Percentiles rank a stretch among this genome's conserved stretches.
Conservation (phyloP, 176 grass and related monocot genomes). For the Coix lacrymajobi region DNA sequence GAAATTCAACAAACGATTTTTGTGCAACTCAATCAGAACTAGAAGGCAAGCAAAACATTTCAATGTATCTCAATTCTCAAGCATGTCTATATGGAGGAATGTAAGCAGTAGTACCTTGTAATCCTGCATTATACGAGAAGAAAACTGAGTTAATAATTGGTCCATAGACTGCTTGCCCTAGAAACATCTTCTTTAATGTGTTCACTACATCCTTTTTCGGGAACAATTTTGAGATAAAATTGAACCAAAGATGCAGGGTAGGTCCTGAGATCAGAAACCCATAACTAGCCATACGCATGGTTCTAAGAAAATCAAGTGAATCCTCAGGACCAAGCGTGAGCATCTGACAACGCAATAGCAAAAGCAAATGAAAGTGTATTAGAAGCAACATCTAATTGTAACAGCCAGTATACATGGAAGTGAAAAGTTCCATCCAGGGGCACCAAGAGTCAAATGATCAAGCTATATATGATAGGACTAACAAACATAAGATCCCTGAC, state of each 20-base stretch:
- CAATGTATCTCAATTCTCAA: background rate
- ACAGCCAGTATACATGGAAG: background rate
- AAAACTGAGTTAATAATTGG: constrained; percentile 87
- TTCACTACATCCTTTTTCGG: constrained; percentile 74
- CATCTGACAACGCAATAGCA: constrained; percentile 55
- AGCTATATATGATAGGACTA: background rate
- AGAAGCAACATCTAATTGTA: background rate
- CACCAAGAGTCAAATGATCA: background rate
- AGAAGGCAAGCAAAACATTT: background rate
- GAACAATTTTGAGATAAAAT: constrained; percentile 80
- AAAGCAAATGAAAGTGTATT: constrained; percentile 21
- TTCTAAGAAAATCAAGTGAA: constrained; percentile 61
- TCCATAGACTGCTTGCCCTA: constrained; percentile 90
- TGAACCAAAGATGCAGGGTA: constrained; percentile 86
- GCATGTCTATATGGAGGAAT: background rate
- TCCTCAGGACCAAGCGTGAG: constrained; percentile 43
- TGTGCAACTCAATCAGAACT: background rate
- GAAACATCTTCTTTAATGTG: constrained; percentile 93
- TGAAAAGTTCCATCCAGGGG: background rate
- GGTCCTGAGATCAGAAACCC: constrained; percentile 76
- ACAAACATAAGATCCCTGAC: background rate
- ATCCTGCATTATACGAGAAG: constrained; percentile 85
- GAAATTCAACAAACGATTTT: background rate
- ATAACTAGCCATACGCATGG: constrained; percentile 84
- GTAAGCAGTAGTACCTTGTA: constrained; percentile 67